Evolutionary conservation across 1,284 basidiomycete genomes (phyloP).

Genomic region (Ustilago curta): DNA sequence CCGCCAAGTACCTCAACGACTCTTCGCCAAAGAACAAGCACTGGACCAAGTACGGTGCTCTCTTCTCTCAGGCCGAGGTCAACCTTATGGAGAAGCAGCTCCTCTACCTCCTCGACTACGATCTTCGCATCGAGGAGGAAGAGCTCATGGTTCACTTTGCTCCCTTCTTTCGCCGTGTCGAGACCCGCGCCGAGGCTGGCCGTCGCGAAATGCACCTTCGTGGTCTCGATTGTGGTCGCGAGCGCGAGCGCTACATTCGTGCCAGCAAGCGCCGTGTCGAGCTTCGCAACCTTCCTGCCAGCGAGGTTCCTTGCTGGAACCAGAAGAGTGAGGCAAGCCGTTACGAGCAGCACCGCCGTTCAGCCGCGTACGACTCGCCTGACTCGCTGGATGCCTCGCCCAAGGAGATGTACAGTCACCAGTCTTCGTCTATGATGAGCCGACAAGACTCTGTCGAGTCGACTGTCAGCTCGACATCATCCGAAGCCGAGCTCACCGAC

Average conservation of each 20-base stretch:
- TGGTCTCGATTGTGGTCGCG: conserved; percentile 65
- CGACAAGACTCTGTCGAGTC: conserved; percentile 56
- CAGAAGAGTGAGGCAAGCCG: conserved; percentile 43
- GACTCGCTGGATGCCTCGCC: conserved; percentile 39
- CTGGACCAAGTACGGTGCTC: conserved; percentile 76
- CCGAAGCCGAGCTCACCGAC: conserved; percentile 66
- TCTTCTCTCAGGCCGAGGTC: conserved; percentile 77
- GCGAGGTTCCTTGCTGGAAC: conserved; percentile 67
- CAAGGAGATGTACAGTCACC: conserved; percentile 27
- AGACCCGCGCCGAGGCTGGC: conserved; percentile 64
- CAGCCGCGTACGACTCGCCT: conserved; percentile 43
- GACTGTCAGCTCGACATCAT: conserved; percentile 54
- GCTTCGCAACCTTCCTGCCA: conserved; percentile 62
- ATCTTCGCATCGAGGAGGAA: conserved; percentile 68
- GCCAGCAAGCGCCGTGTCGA: conserved; percentile 65
- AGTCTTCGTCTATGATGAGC: conserved; percentile 47
- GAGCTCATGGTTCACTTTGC: conserved; percentile 67
- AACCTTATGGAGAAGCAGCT: conserved; percentile 95
- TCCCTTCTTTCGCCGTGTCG: conserved; percentile 67
- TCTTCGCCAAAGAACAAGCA: conserved; percentile 88
- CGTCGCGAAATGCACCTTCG: conserved; percentile 67
- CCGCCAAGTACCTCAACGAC: conserved; percentile 98
- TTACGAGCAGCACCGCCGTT: conserved; percentile 43
- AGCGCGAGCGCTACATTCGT: conserved; percentile 65
- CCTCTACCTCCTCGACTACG: conserved; percentile 69